Conservation (phyloP, 176 grass and related monocot genomes). For the Juncus effusus region DNA sequence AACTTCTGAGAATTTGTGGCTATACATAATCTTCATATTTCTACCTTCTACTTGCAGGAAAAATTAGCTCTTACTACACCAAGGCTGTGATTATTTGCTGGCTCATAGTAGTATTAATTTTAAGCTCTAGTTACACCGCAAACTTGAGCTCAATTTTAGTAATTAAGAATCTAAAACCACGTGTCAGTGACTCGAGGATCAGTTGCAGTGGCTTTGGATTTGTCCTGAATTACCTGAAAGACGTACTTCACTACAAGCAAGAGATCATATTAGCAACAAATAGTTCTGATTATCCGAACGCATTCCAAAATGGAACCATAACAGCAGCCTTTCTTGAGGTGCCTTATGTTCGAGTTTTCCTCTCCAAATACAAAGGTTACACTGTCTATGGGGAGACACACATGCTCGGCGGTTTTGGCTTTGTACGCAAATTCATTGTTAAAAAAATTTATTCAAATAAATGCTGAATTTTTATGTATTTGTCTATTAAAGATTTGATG, state of each 20-base stretch:
- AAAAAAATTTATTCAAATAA: neutral
- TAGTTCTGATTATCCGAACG: neutral
- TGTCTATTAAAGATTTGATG: neutral
- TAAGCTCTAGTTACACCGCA: conserved; percentile 24
- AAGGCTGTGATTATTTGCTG: conserved; percentile 15
- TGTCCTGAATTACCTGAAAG: conserved; percentile 11
- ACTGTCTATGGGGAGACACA: neutral
- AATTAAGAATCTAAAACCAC: neutral
- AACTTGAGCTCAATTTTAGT: conserved; percentile 28
- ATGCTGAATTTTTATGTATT: neutral
- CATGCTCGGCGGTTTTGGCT: conserved; percentile 25
- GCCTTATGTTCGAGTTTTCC: conserved; percentile 15
- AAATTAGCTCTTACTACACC: conserved; percentile 3
- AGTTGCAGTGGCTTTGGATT: conserved; percentile 1
- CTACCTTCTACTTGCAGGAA: neutral
- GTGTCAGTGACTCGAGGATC: neutral
- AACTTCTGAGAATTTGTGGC: neutral
- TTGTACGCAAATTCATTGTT: conserved; percentile 12
- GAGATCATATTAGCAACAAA: neutral
- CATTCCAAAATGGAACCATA: conserved; percentile 5
- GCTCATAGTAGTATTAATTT: conserved; percentile 21
- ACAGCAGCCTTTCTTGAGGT: conserved; percentile 21
- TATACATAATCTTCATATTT: neutral
- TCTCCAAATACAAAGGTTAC: neutral
- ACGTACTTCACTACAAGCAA: conserved; percentile 1